phyloP scores from a whole-genome alignment of 1,284 basidiomycete species.

The Irpex sp. region DNA sequence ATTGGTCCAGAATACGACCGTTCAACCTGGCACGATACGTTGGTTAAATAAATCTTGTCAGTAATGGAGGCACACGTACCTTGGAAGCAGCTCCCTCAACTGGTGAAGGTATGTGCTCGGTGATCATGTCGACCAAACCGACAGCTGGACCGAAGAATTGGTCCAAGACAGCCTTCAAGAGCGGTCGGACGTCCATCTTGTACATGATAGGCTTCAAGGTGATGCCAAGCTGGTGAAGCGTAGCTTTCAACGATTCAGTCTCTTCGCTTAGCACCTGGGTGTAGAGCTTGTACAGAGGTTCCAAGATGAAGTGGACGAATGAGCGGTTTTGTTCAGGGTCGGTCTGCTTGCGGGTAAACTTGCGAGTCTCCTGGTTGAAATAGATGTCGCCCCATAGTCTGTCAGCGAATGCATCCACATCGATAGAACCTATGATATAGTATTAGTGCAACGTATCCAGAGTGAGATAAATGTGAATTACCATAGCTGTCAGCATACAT shows the following conservation, averaged over 20 bases:
- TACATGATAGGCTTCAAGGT: constrained; percentile 90
- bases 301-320: constrained; percentile 96
- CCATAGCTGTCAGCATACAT: constrained; percentile 96
- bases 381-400: constrained; percentile 99
- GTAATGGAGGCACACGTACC: constrained; percentile 35
- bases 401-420: constrained; percentile 70
- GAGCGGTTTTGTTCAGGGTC: constrained; percentile 83
- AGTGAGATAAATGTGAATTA: constrained; percentile 24
- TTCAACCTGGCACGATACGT: constrained; percentile 51
- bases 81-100: constrained; percentile 67
- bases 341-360: constrained; percentile 83
- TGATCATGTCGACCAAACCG: constrained; percentile 91
- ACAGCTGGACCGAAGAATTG: constrained; percentile 93
- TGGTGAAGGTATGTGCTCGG: constrained; percentile 87
- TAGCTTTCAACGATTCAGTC: constrained; percentile 77
- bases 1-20: constrained; percentile 85
- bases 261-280: constrained; percentile 93
- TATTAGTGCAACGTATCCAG: constrained; percentile 1
- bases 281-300: constrained; percentile 97
- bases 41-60: constrained; percentile 1
- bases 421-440: constrained; percentile 46
- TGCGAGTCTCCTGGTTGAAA: constrained; percentile 80
- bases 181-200: constrained; percentile 96
- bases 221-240: constrained; percentile 81
- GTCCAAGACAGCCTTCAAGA: constrained; percentile 90